Percentiles rank a stretch among this genome's conserved stretches.
These are phyloP conservation scores for Melaleuca quinquenervia DNA, from an alignment of 345 rosid genomes.

Conservation along the genomic window DNA sequence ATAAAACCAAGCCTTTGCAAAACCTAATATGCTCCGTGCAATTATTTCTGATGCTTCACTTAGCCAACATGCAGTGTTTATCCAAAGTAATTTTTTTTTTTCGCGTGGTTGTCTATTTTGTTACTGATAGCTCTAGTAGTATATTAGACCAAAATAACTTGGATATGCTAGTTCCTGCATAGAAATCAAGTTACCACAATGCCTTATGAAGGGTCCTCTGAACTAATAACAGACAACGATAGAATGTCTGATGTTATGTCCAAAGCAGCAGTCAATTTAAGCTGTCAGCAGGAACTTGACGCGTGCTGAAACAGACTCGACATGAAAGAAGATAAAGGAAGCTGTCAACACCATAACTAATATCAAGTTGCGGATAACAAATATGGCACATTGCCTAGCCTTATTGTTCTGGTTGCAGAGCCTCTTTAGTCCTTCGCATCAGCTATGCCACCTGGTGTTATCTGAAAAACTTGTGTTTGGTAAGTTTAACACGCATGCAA, in stretches of 20 bases:
- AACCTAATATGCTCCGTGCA: not conserved
- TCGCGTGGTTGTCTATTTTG: too few relatives aligned
- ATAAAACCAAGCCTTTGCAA: not conserved
- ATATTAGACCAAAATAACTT: not conserved
- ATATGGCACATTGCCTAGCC: too few relatives aligned
- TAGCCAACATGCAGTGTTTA: not conserved
- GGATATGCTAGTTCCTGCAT: not conserved
- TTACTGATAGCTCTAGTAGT: not conserved
- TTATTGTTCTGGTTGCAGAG: not conserved
- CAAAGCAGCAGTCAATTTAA: not conserved
- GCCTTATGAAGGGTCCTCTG: not conserved
- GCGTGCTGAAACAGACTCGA: not conserved
- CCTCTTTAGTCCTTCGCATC: constrained; percentile 52
- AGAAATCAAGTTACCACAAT: not conserved
- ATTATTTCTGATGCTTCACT: not conserved
- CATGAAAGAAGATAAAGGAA: too few relatives aligned
- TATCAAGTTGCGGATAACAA: too few relatives aligned
- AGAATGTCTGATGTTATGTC: not conserved
- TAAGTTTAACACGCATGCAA: not conserved
- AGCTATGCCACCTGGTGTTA: constrained; percentile 43
- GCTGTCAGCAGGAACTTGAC: not conserved
- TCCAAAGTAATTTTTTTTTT: not conserved
- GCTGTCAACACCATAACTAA: too few relatives aligned
- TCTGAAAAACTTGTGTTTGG: too few relatives aligned
- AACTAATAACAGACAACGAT: not conserved